Conservation (phyloP, 2,329 filamentous ascomycete genomes). For the Coleophoma crateriformis region DNA sequence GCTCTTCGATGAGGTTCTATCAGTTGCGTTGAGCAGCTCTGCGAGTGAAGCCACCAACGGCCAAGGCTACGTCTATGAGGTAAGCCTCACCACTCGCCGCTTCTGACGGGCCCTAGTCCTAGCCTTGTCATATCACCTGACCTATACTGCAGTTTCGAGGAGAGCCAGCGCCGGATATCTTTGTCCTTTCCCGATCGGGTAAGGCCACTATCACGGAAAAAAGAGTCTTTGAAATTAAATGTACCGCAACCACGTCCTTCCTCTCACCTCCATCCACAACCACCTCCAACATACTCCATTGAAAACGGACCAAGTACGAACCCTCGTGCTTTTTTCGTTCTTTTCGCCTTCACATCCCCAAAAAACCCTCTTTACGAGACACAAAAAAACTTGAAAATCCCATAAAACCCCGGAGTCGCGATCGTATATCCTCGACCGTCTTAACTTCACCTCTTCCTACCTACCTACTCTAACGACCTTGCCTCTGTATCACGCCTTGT, state of each 20-base stretch:
- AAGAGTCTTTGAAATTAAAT: neutral
- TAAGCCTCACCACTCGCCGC: no score
- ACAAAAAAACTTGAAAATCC: slow-evolving; percentile 33
- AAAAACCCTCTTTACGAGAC: slow-evolving; percentile 26
- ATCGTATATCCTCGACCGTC: slow-evolving; percentile 19
- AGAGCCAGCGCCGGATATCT: no score
- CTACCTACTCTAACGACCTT: slow-evolving; percentile 8
- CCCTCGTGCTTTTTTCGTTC: slow-evolving; percentile 28
- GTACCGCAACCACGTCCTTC: slow-evolving; percentile 1
- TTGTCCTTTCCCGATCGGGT: neutral
- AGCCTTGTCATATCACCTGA: no score
- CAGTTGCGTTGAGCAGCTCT: no score
- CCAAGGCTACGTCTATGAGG: no score
- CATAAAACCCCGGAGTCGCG: slow-evolving; percentile 22
- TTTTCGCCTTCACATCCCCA: slow-evolving; percentile 24
- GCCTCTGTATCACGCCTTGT: slow-evolving; percentile 7
- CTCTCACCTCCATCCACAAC: slow-evolving; percentile 5
- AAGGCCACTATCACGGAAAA: neutral
- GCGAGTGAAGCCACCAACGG: no score
- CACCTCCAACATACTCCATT: slow-evolving; percentile 11
- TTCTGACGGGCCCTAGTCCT: no score
- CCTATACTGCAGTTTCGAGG: no score
- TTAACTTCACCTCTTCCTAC: slow-evolving; percentile 15
- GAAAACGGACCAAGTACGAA: slow-evolving; percentile 27
- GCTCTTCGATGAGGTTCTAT: slow-evolving; percentile 6